Conservation (phyloP, 169 alveolate species). For the Perkinsus chesapeaki region DNA sequence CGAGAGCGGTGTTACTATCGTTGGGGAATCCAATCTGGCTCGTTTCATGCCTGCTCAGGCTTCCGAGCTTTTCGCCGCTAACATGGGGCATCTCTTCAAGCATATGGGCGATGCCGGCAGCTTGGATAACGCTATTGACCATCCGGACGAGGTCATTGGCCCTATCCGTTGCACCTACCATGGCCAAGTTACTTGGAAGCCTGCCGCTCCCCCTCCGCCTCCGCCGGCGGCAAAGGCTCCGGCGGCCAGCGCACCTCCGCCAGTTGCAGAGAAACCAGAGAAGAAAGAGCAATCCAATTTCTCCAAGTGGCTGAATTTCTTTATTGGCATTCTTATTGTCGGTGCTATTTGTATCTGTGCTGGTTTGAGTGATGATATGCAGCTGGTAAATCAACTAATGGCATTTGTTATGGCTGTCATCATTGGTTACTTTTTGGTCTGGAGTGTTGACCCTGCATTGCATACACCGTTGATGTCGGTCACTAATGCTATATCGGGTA, state of each 20-base stretch:
- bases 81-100: slow-evolving; percentile 52
- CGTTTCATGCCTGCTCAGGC: slow-evolving; percentile 67
- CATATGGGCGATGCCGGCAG: slow-evolving; percentile 44
- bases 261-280: background rate
- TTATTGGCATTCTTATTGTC: background rate
- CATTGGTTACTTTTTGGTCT: slow-evolving; percentile 65
- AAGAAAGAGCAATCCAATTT: background rate
- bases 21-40: slow-evolving; percentile 74
- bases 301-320: background rate
- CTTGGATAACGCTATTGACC: background rate
- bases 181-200: background rate
- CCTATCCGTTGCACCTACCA: background rate
- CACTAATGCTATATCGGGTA: slow-evolving; percentile 78
- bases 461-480: slow-evolving; percentile 82
- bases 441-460: slow-evolving; percentile 78
- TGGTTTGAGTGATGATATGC: background rate
- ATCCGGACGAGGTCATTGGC: background rate
- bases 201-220: background rate
- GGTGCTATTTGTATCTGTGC: background rate
- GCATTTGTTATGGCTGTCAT: slow-evolving; percentile 44
- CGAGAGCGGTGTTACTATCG: slow-evolving; percentile 60
- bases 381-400: background rate
- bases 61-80: slow-evolving; percentile 65
- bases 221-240: background rate
- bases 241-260: background rate